phyloP scores from a whole-genome alignment of 441 rosid species.

The Mallotus repandus region DNA sequence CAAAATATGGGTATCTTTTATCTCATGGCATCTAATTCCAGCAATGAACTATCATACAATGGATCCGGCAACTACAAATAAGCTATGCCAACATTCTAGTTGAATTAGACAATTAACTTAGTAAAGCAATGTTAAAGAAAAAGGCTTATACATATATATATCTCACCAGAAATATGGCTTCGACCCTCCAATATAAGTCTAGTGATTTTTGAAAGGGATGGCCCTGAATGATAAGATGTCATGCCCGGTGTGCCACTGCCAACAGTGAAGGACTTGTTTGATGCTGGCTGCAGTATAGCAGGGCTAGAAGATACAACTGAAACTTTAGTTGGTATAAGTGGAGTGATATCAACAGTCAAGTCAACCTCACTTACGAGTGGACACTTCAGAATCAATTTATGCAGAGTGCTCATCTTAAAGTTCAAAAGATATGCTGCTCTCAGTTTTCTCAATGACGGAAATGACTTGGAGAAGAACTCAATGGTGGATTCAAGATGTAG shows the following conservation, averaged over 20 bases:
- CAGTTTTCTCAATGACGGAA: slow-evolving; percentile 66
- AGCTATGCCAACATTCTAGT: neutral
- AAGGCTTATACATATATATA: neutral
- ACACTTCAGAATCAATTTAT: slow-evolving; percentile 46
- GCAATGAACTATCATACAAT: neutral
- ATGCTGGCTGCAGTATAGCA: slow-evolving; percentile 24
- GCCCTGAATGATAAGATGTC: slow-evolving; percentile 29
- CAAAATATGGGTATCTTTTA: neutral
- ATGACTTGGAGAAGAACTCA: slow-evolving; percentile 58
- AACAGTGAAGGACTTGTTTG: slow-evolving; percentile 27
- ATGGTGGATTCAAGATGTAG: slow-evolving; percentile 51
- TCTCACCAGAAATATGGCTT: slow-evolving; percentile 64
- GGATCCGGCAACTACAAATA: neutral
- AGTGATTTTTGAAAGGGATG: slow-evolving; percentile 44
- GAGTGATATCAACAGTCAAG: slow-evolving; percentile 60
- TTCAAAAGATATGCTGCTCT: slow-evolving; percentile 70
- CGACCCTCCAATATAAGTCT: slow-evolving; percentile 75
- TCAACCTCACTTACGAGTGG: slow-evolving; percentile 55
- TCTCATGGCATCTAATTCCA: neutral
- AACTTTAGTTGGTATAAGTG: slow-evolving; percentile 43
- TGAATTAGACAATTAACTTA: neutral
- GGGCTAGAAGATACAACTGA: slow-evolving; percentile 46
- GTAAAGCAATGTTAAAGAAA: neutral
- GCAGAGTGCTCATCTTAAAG: slow-evolving; percentile 43
- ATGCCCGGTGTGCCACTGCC: slow-evolving; percentile 24